Conservation (phyloP, 306 rosid species). For the Malus sieversii region DNA sequence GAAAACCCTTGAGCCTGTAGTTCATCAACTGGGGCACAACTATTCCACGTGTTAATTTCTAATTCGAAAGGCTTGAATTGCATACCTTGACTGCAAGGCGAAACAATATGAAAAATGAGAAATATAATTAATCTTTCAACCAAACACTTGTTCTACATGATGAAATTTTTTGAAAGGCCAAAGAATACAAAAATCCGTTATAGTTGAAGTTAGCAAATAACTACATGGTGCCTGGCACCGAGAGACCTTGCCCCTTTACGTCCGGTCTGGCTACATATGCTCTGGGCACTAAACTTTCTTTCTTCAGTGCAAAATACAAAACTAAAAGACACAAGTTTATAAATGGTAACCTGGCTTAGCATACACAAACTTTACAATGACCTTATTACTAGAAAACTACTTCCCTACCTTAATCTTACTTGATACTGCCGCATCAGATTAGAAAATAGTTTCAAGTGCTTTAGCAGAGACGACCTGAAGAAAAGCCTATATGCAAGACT, state of each 20-base stretch:
- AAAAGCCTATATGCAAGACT: not conserved
- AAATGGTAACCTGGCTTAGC: not conserved
- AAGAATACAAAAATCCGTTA: too few relatives aligned
- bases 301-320: not conserved
- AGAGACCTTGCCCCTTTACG: not conserved
- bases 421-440: not conserved
- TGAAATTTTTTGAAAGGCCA: not conserved
- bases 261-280: too few relatives aligned
- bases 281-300: not conserved
- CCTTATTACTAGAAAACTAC: not conserved
- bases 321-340: not conserved
- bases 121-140: not conserved
- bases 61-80: constrained; percentile 67
- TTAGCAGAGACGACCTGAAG: not conserved
- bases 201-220: too few relatives aligned
- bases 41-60: constrained; percentile 67
- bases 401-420: not conserved
- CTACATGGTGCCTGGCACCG: too few relatives aligned
- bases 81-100: constrained; percentile 69
- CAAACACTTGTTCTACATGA: not conserved
- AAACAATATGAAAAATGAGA: constrained; percentile 30
- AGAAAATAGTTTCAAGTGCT: not conserved
- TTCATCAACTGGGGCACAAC: constrained; percentile 66
- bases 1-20: constrained; percentile 77
- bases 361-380: not conserved